Base-by-base conservation (phyloP, 495 filamentous ascomycete genomes). In the Xanthoparmelia taractica region DNA sequence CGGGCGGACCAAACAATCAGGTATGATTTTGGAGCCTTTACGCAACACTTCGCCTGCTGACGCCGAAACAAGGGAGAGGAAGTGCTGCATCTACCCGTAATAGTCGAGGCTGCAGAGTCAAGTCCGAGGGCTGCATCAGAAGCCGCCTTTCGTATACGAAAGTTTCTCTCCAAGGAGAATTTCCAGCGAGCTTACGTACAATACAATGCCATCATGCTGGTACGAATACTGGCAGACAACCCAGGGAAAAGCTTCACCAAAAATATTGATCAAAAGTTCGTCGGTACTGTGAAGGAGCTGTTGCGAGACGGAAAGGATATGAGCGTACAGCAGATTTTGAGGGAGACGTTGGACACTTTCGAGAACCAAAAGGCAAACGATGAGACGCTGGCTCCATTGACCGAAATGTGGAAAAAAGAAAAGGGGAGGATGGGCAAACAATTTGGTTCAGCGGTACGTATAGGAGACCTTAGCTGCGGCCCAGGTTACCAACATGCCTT, bases 181-280 rank as follows among this genome's bases (percentile, higher is more conserved):
- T 77, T 73, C 65, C 72, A 76, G 33, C 77, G 79, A 38, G 84
- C 86, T 25, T 82, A 88, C 63, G 83, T 85, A 45, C 94, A 97
- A 75, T 97, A 96, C 79, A 97, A 97, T 77, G 87, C 89, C 59
- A 87, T 97, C 68, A 99, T 97, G 95, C 80, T 99, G 57, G 82
- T 92, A 61, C 87, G 94, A 47, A 99, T 99, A 70, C 79, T 99
- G 40, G 79, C 82, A 61, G 92, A 97, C 72, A 97, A 99, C 73
- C 94, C 94, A 0, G 95, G 94, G 31, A 81, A 78, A 62, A 90
- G 85, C 20, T 97, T 99, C 72, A 94, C 92, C 13, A 81, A 87
- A 61, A 91, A 96, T 71, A 69, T 97, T 11, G 93, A 96, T 70
- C 72, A 79, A 63, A 91, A 92, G 67, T 97, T 97, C 69, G 79